Evolutionary conservation across 202 grass and related monocot species (phyloP).

Genomic region (Setaria viridis): DNA sequence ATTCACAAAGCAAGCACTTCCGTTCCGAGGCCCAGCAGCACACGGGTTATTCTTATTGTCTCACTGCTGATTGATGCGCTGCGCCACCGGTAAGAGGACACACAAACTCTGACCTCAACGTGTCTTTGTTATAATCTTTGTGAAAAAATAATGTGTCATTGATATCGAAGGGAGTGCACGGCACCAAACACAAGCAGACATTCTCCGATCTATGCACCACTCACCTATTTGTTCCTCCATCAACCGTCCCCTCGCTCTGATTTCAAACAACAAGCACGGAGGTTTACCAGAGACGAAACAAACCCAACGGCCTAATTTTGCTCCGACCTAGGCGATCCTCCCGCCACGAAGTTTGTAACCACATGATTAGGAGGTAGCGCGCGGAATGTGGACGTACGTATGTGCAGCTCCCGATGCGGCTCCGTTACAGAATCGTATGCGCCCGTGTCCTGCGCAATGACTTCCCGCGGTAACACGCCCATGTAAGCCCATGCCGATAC

Average conservation of each 20-base stretch:
- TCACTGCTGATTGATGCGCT: background rate
- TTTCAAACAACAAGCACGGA: conserved; percentile 8
- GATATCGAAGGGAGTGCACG: background rate
- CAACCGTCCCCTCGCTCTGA: conserved; percentile 27
- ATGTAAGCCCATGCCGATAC: conserved; percentile 13
- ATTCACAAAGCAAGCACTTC: background rate
- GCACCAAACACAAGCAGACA: conserved; percentile 47
- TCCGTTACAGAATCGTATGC: conserved; percentile 5
- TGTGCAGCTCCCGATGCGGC: background rate
- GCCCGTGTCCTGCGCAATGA: conserved; percentile 25
- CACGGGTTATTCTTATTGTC: background rate
- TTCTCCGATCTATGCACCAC: background rate
- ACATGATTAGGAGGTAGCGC: conserved; percentile 45
- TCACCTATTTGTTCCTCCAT: background rate
- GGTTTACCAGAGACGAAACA: background rate
- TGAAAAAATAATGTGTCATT: background rate
- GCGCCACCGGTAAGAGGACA: background rate
- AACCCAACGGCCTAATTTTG: conserved; percentile 45
- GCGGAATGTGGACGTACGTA: background rate
- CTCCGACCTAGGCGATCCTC: conserved; percentile 20
- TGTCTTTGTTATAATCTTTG: background rate
- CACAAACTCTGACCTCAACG: background rate
- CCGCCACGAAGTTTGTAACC: conserved; percentile 35
- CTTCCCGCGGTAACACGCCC: conserved; percentile 15
- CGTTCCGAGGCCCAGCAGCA: background rate